phyloP scores from a whole-genome alignment of 2,329 filamentous ascomycete species.

The Drechslerella dactyloides region DNA sequence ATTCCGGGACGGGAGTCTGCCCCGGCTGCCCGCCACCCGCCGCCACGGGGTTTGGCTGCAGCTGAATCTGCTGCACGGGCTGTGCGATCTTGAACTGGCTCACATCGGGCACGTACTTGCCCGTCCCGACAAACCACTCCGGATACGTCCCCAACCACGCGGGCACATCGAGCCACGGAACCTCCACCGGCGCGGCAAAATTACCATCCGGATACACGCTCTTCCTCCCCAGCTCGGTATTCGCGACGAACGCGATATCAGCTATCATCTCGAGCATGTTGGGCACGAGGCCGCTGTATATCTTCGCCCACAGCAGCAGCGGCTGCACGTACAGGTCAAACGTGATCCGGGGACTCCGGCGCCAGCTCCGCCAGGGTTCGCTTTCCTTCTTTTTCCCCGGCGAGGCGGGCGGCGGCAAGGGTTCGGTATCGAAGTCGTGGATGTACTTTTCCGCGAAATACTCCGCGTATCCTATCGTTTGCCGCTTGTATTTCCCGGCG shows the following conservation, averaged over 20 bases:
- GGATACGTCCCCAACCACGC: slow-evolving; percentile 21
- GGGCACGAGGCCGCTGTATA: not conserved
- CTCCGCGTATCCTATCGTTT: slow-evolving; percentile 7
- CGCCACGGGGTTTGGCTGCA: no score
- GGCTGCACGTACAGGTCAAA: slow-evolving; percentile 6
- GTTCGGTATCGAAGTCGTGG: not conserved
- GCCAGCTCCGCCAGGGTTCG: slow-evolving; percentile 8
- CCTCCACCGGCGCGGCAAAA: not conserved
- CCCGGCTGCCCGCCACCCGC: no score
- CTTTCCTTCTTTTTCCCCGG: not conserved
- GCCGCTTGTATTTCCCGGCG: not conserved
- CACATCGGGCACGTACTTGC: not conserved
- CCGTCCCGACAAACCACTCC: not conserved
- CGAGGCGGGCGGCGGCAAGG: not conserved
- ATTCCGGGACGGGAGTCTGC: no score
- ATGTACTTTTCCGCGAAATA: slow-evolving; percentile 9
- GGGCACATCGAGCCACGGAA: not conserved
- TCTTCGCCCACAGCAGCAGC: not conserved
- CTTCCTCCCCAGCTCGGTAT: slow-evolving; percentile 12
- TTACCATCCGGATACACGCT: slow-evolving; percentile 12
- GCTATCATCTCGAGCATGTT: slow-evolving; percentile 17
- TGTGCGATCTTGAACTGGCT: not conserved
- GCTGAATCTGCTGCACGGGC: no score
- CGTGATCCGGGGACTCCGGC: not conserved
- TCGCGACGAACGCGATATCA: slow-evolving; percentile 16